A percentile compares a stretch with the other conserved stretches of the same genome.
Conservation (phyloP, 83 land plant species). For the Picea mariana region DNA sequence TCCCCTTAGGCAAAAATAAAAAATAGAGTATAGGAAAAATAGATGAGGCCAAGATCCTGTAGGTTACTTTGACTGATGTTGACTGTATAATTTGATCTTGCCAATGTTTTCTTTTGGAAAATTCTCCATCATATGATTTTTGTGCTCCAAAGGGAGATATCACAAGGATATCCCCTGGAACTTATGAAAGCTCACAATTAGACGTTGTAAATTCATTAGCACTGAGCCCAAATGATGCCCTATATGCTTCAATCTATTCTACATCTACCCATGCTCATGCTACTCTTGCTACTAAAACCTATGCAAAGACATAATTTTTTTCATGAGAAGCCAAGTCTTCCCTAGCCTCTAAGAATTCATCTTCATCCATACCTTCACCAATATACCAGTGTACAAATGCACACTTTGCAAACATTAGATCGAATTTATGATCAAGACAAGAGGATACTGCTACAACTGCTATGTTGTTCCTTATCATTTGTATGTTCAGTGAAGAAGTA, state of each 20-base stretch:
- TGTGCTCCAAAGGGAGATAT: background rate
- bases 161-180: slow-evolving; percentile 10
- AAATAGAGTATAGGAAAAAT: no score
- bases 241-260: slow-evolving; percentile 75
- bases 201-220: slow-evolving; percentile 73
- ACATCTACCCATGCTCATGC: no score
- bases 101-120: no score
- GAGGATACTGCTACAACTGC: slow-evolving; percentile 46
- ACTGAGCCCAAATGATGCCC: slow-evolving; percentile 85
- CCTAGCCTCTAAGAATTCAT: slow-evolving; percentile 60
- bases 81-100: no score
- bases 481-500: slow-evolving; percentile 44
- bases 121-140: slow-evolving; percentile 2
- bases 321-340: slow-evolving; percentile 54
- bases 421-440: slow-evolving; percentile 33
- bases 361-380: slow-evolving; percentile 71
- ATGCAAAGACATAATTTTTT: slow-evolving; percentile 45
- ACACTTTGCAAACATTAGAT: slow-evolving; percentile 21
- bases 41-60: no score
- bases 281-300: no score
- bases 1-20: no score
- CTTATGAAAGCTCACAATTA: slow-evolving; percentile 9
- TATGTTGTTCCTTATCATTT: slow-evolving; percentile 30
- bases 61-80: no score
- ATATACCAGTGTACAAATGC: slow-evolving; percentile 48